Conservation (phyloP, 2,329 filamentous ascomycete species). For the Ceratocystis diversiconidia region DNA sequence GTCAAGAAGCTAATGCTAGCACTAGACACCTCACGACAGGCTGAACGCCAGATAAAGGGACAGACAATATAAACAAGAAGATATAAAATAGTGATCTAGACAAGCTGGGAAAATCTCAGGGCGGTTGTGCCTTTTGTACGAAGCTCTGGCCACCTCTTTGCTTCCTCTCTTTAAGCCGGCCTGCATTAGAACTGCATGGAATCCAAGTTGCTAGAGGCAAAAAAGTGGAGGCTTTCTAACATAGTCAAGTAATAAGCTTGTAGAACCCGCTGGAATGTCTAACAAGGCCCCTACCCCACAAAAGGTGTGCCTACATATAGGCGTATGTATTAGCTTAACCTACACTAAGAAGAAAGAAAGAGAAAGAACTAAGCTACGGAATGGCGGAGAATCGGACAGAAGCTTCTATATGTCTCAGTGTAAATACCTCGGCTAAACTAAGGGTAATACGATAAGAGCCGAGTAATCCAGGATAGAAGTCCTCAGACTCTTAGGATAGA, state of each 20-base stretch:
- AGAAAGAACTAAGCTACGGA: background rate
- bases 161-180: background rate
- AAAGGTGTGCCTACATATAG: background rate
- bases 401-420: constrained; percentile 10
- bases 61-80: background rate
- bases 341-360: background rate
- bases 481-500: background rate
- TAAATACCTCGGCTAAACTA: background rate
- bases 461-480: background rate
- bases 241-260: background rate
- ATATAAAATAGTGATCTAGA: background rate
- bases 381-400: constrained; percentile 15
- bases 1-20: background rate
- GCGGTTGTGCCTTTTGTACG: constrained; percentile 4
- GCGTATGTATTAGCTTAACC: background rate
- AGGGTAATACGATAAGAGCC: background rate
- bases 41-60: background rate
- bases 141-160: constrained; percentile 8
- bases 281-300: too few relatives aligned
- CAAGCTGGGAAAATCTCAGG: background rate
- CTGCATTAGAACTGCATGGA: constrained; percentile 3
- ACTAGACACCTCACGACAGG: too few relatives aligned
- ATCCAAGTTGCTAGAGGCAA: background rate
- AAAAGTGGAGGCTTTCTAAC: constrained; percentile 4
- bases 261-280: constrained; percentile 10